Evolutionary conservation across 2,329 filamentous ascomycete genomes (phyloP).

Genomic region (Pseudogymnoascus sp.): DNA sequence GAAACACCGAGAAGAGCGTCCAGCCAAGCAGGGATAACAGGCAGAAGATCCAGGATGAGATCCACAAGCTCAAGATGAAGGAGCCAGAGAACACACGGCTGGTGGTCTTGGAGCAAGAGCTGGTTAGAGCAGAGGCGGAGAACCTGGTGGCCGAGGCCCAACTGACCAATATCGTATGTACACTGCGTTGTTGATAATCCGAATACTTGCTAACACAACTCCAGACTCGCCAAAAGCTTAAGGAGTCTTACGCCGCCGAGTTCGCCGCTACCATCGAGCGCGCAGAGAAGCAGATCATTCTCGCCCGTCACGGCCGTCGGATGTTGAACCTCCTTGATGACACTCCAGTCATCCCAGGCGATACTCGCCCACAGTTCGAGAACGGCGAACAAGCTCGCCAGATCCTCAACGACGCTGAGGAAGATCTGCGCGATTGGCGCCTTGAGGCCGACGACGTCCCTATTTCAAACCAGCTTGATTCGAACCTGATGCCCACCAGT

Average conservation of each 20-base stretch:
- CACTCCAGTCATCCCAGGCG: slow-evolving; percentile 80
- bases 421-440: slow-evolving; percentile 72
- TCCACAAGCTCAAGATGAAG: slow-evolving; percentile 83
- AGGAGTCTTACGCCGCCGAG: slow-evolving; percentile 85
- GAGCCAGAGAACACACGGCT: slow-evolving; percentile 79
- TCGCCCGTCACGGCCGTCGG: slow-evolving; percentile 83
- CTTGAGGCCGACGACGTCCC: slow-evolving; percentile 26
- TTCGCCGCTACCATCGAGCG: slow-evolving; percentile 89
- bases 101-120: slow-evolving; percentile 85
- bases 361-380: slow-evolving; percentile 63
- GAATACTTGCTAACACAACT: neutral
- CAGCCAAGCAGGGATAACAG: slow-evolving; percentile 87
- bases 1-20: slow-evolving; percentile 92
- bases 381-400: slow-evolving; percentile 64
- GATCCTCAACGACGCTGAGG: slow-evolving; percentile 86
- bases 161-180: slow-evolving; percentile 80
- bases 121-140: slow-evolving; percentile 92
- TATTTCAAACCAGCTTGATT: neutral
- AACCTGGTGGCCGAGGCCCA: slow-evolving; percentile 94
- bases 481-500: slow-evolving; percentile 11
- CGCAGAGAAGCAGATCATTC: slow-evolving; percentile 91
- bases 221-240: slow-evolving; percentile 90
- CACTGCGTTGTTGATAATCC: neutral
- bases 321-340: slow-evolving; percentile 84
- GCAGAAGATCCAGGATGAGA: slow-evolving; percentile 84